These are phyloP conservation scores for Fonsecaea pedrosoi DNA, from an alignment of 2,329 filamentous ascomycete species.

Conservation along the genomic window DNA sequence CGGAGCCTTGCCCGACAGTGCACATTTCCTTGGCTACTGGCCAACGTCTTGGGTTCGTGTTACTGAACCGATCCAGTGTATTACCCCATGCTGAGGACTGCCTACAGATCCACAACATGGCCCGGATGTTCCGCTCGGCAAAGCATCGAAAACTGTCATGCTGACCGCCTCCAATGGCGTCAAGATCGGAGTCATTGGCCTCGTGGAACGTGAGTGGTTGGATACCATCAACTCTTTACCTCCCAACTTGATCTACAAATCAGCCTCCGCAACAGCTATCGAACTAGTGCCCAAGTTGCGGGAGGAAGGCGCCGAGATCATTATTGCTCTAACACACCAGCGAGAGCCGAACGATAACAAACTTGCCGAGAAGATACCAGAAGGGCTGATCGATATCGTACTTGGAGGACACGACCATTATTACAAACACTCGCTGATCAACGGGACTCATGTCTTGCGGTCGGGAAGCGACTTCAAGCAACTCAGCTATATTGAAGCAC, in stretches of 20 bases:
- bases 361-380: conserved; percentile 72
- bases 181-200: conserved; percentile 82
- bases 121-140: conserved; percentile 74
- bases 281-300: conserved; percentile 76
- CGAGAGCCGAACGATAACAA: conserved; percentile 90
- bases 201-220: conserved; percentile 88
- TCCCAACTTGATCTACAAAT: conserved; percentile 80
- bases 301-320: conserved; percentile 78
- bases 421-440: conserved; percentile 78
- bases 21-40: conserved; percentile 86
- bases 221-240: conserved; percentile 87
- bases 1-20: conserved; percentile 74
- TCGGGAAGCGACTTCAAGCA: conserved; percentile 93
- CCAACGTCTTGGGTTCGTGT: conserved; percentile 66
- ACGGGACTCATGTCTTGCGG: conserved; percentile 81
- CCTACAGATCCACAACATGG: conserved; percentile 84
- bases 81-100: conserved; percentile 52
- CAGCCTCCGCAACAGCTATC: conserved; percentile 75
- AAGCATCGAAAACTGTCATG: conserved; percentile 76
- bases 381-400: conserved; percentile 80
- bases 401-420: conserved; percentile 91
- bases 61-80: neutral
- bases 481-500: conserved; percentile 82
- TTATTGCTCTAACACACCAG: conserved; percentile 84
- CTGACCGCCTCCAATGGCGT: conserved; percentile 81